These are phyloP conservation scores for Penicillium sclerotiorum DNA, from an alignment of 2,329 filamentous ascomycete species.

Conservation along the genomic window DNA sequence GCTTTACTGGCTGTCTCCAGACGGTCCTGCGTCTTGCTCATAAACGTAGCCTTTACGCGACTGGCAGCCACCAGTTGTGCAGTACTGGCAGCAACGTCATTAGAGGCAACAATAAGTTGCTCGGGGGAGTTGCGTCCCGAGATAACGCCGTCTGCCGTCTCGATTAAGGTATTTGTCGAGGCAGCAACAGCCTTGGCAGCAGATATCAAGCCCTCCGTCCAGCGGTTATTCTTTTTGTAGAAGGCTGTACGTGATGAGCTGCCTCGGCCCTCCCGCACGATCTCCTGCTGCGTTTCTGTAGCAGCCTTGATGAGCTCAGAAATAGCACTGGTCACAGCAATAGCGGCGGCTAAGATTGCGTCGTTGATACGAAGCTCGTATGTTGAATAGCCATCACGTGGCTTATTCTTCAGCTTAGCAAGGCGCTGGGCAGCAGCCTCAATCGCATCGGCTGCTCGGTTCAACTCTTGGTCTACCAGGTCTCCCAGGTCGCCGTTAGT, in stretches of 20 bases:
- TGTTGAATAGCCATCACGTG: slow-evolving; percentile 90
- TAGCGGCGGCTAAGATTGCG: slow-evolving; percentile 87
- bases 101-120: slow-evolving; percentile 96
- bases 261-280: slow-evolving; percentile 88
- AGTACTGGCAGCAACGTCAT: slow-evolving; percentile 93
- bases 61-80: slow-evolving; percentile 95
- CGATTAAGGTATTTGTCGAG: slow-evolving; percentile 94
- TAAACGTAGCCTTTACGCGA: slow-evolving; percentile 95
- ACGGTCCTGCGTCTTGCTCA: slow-evolving; percentile 93
- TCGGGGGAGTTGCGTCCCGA: slow-evolving; percentile 90
- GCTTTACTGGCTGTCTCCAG: slow-evolving; percentile 91
- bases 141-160: slow-evolving; percentile 95
- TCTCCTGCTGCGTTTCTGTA: slow-evolving; percentile 90
- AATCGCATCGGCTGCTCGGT: slow-evolving; percentile 92
- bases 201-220: slow-evolving; percentile 97
- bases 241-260: slow-evolving; percentile 87
- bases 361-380: slow-evolving; percentile 97
- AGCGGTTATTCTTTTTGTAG: slow-evolving; percentile 99
- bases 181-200: slow-evolving; percentile 93
- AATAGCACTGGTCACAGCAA: slow-evolving; percentile 92
- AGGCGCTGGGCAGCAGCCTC: slow-evolving; percentile 87
- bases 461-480: slow-evolving; percentile 87
- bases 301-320: slow-evolving; percentile 93
- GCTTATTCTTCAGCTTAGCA: slow-evolving; percentile 91
- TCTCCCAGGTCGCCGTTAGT: slow-evolving; percentile 85